Percentiles rank a stretch among this genome's conserved stretches.
phyloP scores from a whole-genome alignment of 1,284 basidiomycete species.

The Thecaphora thlaspeos region DNA sequence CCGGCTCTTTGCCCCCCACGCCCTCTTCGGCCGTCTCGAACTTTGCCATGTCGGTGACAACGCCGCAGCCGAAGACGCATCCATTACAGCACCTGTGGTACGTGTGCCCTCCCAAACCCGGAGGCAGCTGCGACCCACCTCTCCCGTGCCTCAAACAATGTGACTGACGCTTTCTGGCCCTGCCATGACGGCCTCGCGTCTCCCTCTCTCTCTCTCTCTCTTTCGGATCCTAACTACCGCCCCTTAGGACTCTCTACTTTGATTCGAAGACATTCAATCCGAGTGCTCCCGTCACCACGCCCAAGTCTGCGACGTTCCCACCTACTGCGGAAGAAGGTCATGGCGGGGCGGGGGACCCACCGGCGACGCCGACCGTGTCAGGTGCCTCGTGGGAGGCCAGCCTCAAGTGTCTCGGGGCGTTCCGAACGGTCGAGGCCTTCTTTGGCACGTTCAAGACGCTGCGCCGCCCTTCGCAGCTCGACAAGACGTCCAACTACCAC shows the following conservation, averaged over 20 bases:
- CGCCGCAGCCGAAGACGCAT: conserved; percentile 59
- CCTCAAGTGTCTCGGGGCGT: conserved; percentile 45
- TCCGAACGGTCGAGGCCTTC: conserved; percentile 70
- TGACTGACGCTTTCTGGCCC: no score
- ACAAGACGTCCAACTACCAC: conserved; percentile 86
- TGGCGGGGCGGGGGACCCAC: conserved; percentile 67
- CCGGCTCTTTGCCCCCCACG: background rate
- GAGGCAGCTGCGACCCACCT: no score
- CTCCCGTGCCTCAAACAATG: no score
- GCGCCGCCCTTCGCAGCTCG: conserved; percentile 80
- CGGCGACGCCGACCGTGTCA: conserved; percentile 61
- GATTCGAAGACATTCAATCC: conserved; percentile 61
- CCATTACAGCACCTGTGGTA: conserved; percentile 77
- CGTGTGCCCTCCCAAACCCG: no score
- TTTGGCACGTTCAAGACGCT: conserved; percentile 94
- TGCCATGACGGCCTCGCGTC: no score
- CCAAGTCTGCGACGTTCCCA: conserved; percentile 51
- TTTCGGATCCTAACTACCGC: no score
- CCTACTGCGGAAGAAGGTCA: conserved; percentile 61
- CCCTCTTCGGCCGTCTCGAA: background rate
- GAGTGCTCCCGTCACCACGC: conserved; percentile 1
- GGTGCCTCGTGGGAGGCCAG: conserved; percentile 35
- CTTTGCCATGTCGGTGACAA: background rate
- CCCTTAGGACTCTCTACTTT: conserved; percentile 74
- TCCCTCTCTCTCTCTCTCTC: no score